Base-by-base conservation (phyloP, 2,329 filamentous ascomycete genomes). In the Ramichloridium luteum region DNA sequence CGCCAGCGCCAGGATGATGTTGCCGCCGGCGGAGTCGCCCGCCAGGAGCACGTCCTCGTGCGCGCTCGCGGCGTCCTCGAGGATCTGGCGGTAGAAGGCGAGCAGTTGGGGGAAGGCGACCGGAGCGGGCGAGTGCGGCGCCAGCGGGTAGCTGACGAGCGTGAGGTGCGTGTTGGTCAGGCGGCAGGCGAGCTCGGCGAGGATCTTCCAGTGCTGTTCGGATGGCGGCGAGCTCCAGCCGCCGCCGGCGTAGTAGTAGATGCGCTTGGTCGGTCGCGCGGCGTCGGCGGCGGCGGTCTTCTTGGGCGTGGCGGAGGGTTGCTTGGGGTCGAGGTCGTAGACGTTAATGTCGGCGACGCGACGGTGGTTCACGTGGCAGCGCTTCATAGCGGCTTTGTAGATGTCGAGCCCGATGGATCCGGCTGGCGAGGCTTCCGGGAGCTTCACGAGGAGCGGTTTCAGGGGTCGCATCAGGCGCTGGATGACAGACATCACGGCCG, bases 211-310 rank as follows among this genome's bases (percentile, higher is more conserved):
- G 38, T 74, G 71, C 28, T 68, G 57, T 0, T 50, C 41, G 3
- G 57, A 60, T 0, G 71, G 62, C 0, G 65, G 65, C 40, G 55
- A 56, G 37, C 68, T 66, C 64, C 70, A 74, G 3, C 66, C 67
- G 5, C 70, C 70, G 2, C 70, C 71, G 0, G 59, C 58, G 39
- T 72, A 72, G 37, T 73, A 74, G 37, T 68, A 64, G 14, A 75
- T 51, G 4, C 56, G 48, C 38, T 53, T 57, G 8, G n/a, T 28
- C 14, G 29, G 20, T 13, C 25, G 36, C 29, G 41, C 49, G 27
- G 41, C 26, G 11, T 26, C 25, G 13, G 17, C 10, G 11, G 6
- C 13, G 6, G 28, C 4, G 8, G n/a, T 12, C 6, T 25, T 23
- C 15, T 37, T 41, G 12, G 34, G 25, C 2, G 47, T 47, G 20